phyloP scores from a whole-genome alignment of 805 yeast species.

The Metschnikowia anglica region DNA sequence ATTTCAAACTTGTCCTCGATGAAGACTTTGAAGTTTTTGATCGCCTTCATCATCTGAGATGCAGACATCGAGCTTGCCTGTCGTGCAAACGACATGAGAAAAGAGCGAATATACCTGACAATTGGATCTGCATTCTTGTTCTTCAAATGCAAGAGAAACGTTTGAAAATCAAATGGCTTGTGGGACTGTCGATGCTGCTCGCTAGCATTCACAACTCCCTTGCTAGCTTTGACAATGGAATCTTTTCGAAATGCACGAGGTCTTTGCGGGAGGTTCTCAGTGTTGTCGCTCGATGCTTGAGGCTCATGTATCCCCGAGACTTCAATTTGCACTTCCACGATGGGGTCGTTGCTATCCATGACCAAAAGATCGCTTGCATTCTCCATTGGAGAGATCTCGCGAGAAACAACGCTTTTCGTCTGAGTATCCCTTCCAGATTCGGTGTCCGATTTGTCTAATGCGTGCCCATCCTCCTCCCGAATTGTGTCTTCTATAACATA shows the following conservation, averaged over 20 bases:
- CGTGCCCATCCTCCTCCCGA: neutral
- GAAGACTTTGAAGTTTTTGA: conserved; percentile 74
- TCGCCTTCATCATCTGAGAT: conserved; percentile 73
- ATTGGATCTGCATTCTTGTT: conserved; percentile 82
- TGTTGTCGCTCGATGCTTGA: neutral
- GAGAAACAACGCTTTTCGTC: neutral
- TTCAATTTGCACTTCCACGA: conserved; percentile 12
- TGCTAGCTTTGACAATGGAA: conserved; percentile 14
- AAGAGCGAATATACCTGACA: conserved; percentile 81
- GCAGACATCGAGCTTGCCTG: conserved; percentile 60
- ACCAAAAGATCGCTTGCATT: conserved; percentile 3
- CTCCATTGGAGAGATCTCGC: neutral
- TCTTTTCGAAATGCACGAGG: conserved; percentile 12
- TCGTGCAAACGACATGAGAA: conserved; percentile 70
- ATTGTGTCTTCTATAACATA: conserved; percentile 14
- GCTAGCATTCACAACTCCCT: conserved; percentile 26
- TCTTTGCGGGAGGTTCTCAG: conserved; percentile 1
- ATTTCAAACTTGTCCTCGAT: conserved; percentile 59
- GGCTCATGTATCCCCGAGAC: neutral
- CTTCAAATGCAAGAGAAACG: conserved; percentile 69
- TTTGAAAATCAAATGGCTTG: conserved; percentile 76
- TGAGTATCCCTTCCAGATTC: neutral
- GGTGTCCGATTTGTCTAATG: neutral
- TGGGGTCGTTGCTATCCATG: conserved; percentile 12
- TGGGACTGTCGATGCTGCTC: conserved; percentile 44